Evolutionary conservation across 225 moss, liverwort and hornwort genomes (phyloP).

Genomic region (Pseudisothecium myosuroides): DNA sequence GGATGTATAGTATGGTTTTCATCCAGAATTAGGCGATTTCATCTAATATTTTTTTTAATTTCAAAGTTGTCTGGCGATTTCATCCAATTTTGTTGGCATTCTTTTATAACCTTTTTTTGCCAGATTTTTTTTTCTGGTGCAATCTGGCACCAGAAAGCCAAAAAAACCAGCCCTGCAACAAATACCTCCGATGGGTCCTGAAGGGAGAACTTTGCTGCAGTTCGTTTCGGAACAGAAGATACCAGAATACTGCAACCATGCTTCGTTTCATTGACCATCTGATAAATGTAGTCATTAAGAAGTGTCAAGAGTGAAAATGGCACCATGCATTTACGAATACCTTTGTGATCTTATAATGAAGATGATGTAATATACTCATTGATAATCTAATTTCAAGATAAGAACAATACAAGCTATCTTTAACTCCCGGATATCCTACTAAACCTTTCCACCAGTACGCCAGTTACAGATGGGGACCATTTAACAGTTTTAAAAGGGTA

Average conservation of each 20-base stretch:
- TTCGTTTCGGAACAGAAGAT: constrained; percentile 65
- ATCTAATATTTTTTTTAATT: no score
- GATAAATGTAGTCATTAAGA: background rate
- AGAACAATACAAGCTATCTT: background rate
- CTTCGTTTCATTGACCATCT: constrained; percentile 64
- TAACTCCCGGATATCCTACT: no score
- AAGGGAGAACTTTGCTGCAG: constrained; percentile 67
- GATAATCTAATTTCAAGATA: background rate
- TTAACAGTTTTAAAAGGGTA: background rate
- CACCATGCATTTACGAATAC: background rate
- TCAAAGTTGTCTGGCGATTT: no score
- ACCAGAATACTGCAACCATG: constrained; percentile 80
- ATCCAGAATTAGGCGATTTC: no score
- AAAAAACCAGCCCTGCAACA: no score
- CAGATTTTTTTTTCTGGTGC: no score
- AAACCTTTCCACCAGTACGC: background rate
- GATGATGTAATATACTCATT: background rate
- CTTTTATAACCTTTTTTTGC: no score
- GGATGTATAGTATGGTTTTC: no score
- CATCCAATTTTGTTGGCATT: no score
- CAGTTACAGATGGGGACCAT: background rate
- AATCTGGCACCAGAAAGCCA: no score
- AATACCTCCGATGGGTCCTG: constrained; percentile 82
- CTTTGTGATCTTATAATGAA: background rate
- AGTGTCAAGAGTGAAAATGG: background rate